Evolutionary conservation across 768 basidiomycete species (phyloP).

Genomic region (Mycena chlorophos): DNA sequence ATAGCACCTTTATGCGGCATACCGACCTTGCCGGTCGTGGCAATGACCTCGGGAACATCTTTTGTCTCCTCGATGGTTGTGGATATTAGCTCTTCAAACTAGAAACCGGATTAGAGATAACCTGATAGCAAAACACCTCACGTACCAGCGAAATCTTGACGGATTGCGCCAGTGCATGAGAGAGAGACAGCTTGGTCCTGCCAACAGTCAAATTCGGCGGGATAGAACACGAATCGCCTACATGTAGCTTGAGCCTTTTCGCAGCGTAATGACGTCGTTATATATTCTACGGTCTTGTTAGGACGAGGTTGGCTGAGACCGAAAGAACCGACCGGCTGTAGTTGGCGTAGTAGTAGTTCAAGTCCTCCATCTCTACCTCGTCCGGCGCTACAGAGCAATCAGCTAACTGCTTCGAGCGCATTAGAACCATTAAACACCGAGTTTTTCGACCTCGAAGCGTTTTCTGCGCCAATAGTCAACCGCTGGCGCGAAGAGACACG

Average conservation of each 20-base stretch:
- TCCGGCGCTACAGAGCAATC: constrained; percentile 59
- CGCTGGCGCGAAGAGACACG: constrained; percentile 10
- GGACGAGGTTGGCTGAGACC: not conserved
- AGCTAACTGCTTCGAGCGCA: constrained; percentile 1
- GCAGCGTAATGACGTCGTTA: constrained; percentile 94
- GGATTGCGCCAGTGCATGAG: constrained; percentile 93
- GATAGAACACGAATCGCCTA: constrained; percentile 38
- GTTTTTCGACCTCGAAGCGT: constrained; percentile 89
- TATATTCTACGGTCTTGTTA: constrained; percentile 62
- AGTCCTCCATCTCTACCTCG: constrained; percentile 92
- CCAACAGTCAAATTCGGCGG: constrained; percentile 3
- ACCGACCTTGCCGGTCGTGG: constrained; percentile 92
- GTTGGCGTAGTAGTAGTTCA: constrained; percentile 96
- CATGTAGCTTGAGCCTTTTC: constrained; percentile 96
- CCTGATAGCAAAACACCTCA: constrained; percentile 3
- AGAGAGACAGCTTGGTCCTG: constrained; percentile 94
- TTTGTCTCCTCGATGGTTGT: constrained; percentile 95
- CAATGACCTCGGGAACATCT: constrained; percentile 90
- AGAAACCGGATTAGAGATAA: not conserved
- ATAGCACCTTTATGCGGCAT: constrained; percentile 76
- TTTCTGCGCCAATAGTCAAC: constrained; percentile 52
- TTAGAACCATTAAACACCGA: constrained; percentile 48
- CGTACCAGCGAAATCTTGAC: constrained; percentile 91
- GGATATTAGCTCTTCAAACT: constrained; percentile 93
- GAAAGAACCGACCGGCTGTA: constrained; percentile 74